phyloP scores from a whole-genome alignment of 352 stramenopile species.

The Phytophthora europaea region DNA sequence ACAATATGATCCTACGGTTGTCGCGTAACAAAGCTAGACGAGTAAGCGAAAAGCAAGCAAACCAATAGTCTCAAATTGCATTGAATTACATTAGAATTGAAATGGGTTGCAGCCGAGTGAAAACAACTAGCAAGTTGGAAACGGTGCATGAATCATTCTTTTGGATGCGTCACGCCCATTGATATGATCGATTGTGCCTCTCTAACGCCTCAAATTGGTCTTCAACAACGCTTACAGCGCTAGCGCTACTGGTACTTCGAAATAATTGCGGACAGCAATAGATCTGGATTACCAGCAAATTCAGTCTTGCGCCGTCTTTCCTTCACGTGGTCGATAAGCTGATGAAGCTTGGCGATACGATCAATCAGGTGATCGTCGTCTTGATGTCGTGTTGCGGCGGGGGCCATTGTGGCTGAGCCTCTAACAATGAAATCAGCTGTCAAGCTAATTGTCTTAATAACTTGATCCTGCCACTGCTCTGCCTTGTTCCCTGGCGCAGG shows the following conservation, averaged over 20 bases:
- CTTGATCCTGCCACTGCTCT: neutral
- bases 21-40: neutral
- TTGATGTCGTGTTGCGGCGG: neutral
- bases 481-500: neutral
- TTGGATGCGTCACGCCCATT: neutral
- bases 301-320: neutral
- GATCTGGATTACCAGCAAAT: neutral
- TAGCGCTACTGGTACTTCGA: neutral
- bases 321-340: neutral
- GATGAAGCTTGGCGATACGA: neutral
- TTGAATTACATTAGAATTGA: too few relatives aligned
- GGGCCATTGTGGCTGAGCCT: neutral
- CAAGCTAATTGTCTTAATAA: neutral
- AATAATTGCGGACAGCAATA: neutral
- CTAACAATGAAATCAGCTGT: neutral
- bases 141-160: too few relatives aligned
- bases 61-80: too few relatives aligned
- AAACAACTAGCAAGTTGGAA: too few relatives aligned
- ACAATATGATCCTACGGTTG: neutral
- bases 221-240: neutral
- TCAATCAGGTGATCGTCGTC: neutral
- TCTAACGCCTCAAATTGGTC: neutral
- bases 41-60: neutral
- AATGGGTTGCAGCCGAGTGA: too few relatives aligned
- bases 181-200: too few relatives aligned